Percentiles rank a stretch among this genome's conserved stretches.
Evolutionary conservation across 305 asterid genomes (phyloP).

Genomic region (Andrographis paniculata): DNA sequence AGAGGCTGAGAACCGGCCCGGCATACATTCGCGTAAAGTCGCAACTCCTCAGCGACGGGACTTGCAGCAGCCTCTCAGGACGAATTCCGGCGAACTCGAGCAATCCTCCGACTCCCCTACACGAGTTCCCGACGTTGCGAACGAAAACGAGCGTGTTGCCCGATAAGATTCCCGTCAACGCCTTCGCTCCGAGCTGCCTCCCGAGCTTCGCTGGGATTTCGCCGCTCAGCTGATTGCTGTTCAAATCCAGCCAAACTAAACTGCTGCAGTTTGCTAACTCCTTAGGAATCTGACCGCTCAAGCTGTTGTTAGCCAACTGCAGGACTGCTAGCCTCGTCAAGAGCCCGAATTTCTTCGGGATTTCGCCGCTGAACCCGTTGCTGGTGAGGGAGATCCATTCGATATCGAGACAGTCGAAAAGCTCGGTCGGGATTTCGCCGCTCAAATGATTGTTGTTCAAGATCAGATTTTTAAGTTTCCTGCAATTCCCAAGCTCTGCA

Average conservation of each 20-base stretch:
- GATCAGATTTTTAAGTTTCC: slow-evolving; percentile 68
- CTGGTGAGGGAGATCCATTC: slow-evolving; percentile 95
- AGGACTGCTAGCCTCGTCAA: slow-evolving; percentile 70
- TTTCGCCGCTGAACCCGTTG: slow-evolving; percentile 57
- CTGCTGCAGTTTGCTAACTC: slow-evolving; percentile 65
- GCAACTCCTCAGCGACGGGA: slow-evolving; percentile 66
- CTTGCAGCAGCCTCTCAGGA: slow-evolving; percentile 63
- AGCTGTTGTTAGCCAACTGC: slow-evolving; percentile 70
- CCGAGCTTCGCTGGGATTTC: slow-evolving; percentile 83
- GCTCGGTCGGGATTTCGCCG: slow-evolving; percentile 54
- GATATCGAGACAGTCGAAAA: slow-evolving; percentile 49
- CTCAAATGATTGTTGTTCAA: slow-evolving; percentile 68
- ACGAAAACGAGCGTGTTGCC: slow-evolving; percentile 84
- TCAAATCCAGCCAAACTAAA: slow-evolving; percentile 76
- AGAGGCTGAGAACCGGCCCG: slow-evolving; percentile 74
- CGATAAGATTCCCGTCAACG: slow-evolving; percentile 66
- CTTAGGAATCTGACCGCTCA: slow-evolving; percentile 66
- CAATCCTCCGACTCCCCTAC: slow-evolving; percentile 89
- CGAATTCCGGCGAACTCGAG: slow-evolving; percentile 83
- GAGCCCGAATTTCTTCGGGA: slow-evolving; percentile 47
- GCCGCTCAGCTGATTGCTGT: slow-evolving; percentile 58
- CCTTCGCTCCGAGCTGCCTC: slow-evolving; percentile 70
- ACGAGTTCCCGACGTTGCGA: slow-evolving; percentile 71
- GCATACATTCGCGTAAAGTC: slow-evolving; percentile 75
- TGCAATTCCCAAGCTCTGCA: slow-evolving; percentile 68